Conservation (phyloP, 179 eudicot species). For the Spergularia azorica region DNA sequence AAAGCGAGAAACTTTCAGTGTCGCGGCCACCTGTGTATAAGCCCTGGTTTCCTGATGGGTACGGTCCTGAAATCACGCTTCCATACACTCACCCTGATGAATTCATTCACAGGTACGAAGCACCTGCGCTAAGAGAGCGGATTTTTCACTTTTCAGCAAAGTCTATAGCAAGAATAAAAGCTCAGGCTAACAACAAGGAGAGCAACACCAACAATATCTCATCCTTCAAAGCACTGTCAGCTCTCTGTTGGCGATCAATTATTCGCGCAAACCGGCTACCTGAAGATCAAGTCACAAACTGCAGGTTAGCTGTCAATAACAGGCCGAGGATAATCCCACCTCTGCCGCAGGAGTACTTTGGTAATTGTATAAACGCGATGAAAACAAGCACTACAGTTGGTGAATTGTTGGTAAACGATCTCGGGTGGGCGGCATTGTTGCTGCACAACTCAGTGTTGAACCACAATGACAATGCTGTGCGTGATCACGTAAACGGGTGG, state of each 20-base stretch:
- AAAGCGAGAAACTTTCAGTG: not conserved
- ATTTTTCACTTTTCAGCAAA: slow-evolving; percentile 35
- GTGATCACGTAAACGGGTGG: slow-evolving; percentile 16
- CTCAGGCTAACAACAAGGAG: slow-evolving; percentile 25
- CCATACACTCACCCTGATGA: slow-evolving; percentile 29
- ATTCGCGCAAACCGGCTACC: slow-evolving; percentile 15
- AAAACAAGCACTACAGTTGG: slow-evolving; percentile 12
- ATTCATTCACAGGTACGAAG: slow-evolving; percentile 16
- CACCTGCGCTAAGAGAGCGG: slow-evolving; percentile 26
- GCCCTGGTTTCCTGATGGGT: slow-evolving; percentile 30
- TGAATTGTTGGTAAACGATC: slow-evolving; percentile 15
- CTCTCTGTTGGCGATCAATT: slow-evolving; percentile 26
- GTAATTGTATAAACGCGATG: slow-evolving; percentile 24
- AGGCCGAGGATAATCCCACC: slow-evolving; percentile 47
- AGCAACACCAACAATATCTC: slow-evolving; percentile 12
- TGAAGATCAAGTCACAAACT: slow-evolving; percentile 18
- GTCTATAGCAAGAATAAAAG: slow-evolving; percentile 29
- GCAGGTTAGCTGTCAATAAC: slow-evolving; percentile 33
- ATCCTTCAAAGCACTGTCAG: slow-evolving; percentile 28
- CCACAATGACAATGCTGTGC: slow-evolving; percentile 1
- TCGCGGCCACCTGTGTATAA: slow-evolving; percentile 8
- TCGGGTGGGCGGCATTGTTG: slow-evolving; percentile 28
- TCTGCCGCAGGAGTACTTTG: slow-evolving; percentile 32
- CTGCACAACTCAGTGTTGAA: slow-evolving; percentile 23
- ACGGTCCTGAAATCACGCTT: not conserved